Conservation (phyloP, 2,329 filamentous ascomycete species). For the Colletotrichum sp. region DNA sequence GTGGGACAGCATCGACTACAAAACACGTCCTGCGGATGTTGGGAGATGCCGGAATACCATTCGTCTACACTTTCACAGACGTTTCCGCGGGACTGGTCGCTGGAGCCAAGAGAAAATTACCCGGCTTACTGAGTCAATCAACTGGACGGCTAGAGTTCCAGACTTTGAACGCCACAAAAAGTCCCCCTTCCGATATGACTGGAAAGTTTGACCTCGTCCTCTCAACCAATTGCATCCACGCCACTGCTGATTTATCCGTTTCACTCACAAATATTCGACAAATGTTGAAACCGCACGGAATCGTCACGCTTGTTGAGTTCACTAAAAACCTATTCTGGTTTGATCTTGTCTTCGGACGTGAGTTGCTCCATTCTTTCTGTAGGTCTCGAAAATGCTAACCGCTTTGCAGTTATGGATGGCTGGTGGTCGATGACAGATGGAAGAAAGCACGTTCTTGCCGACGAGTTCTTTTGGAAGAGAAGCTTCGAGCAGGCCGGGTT, state of each 20-base stretch:
- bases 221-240: conserved; percentile 39
- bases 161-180: conserved; percentile 32
- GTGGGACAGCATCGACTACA: conserved; percentile 48
- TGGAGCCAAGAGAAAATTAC: conserved; percentile 28
- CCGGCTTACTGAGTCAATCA: conserved; percentile 6
- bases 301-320: conserved; percentile 33
- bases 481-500: neutral
- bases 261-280: conserved; percentile 15
- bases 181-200: conserved; percentile 11
- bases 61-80: conserved; percentile 49
- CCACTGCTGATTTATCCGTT: neutral
- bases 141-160: conserved; percentile 28
- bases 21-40: conserved; percentile 31
- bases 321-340: conserved; percentile 30
- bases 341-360: conserved; percentile 33
- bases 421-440: neutral
- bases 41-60: conserved; percentile 16
- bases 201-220: conserved; percentile 34
- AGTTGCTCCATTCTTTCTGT: neutral
- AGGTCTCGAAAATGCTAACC: neutral
- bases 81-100: conserved; percentile 37
- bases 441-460: neutral
- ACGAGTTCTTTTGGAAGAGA: neutral
- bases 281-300: conserved; percentile 31
- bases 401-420: neutral